Percentiles rank a stretch among this genome's conserved stretches.
These are phyloP conservation scores for Gnomoniopsis sp. DNA, from an alignment of 2,329 filamentous ascomycete species.

Conservation along the genomic window DNA sequence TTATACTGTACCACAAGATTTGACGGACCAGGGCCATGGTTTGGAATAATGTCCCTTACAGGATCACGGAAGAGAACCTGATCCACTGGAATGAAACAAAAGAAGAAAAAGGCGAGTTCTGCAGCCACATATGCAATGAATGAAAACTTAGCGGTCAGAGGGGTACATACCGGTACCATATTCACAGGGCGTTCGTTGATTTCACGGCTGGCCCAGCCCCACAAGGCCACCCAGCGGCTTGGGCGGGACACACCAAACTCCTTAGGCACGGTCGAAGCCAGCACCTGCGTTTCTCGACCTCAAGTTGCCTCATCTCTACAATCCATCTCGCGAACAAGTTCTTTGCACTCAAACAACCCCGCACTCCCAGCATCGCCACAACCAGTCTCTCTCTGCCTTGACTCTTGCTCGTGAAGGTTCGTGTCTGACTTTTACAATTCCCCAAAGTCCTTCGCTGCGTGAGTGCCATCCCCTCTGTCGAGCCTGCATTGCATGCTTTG, in stretches of 20 bases:
- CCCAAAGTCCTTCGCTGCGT: not conserved
- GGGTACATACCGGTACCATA: no score
- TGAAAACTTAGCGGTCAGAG: not conserved
- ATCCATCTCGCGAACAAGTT: not conserved
- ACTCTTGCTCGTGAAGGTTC: not conserved
- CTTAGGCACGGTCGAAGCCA: not conserved
- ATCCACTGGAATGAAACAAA: not conserved
- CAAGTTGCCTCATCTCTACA: not conserved
- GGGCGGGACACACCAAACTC: no score
- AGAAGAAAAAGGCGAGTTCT: not conserved
- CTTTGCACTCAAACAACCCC: not conserved
- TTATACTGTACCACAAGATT: no score
- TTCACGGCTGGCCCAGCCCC: not conserved
- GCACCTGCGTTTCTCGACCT: not conserved
- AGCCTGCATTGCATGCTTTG: not conserved
- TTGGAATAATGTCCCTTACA: no score
- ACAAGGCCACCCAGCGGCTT: not conserved
- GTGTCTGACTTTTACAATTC: not conserved
- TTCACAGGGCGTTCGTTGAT: not conserved
- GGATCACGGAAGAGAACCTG: not conserved
- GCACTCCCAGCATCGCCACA: not conserved
- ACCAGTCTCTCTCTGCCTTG: not conserved
- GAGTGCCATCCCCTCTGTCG: not conserved
- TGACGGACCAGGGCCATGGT: no score
- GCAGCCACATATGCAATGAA: not conserved